Percentiles rank a stretch among this genome's conserved stretches.
These are phyloP conservation scores for Lactarius quietus DNA, from an alignment of 768 basidiomycete species.

Conservation along the genomic window DNA sequence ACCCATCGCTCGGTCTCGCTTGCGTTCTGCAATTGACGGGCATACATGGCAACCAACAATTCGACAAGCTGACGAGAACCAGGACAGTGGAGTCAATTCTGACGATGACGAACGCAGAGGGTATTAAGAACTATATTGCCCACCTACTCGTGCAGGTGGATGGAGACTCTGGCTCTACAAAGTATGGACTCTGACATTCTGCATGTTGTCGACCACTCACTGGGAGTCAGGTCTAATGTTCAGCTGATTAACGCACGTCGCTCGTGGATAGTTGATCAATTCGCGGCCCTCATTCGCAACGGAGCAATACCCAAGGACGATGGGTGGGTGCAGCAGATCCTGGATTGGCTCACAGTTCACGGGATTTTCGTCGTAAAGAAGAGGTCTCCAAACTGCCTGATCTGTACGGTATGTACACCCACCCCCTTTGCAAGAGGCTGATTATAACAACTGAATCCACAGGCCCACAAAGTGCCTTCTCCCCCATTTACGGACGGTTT, in stretches of 20 bases:
- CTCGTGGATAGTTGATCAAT: slow-evolving; percentile 84
- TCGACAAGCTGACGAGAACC: slow-evolving; percentile 88
- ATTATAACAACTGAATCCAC: slow-evolving; percentile 9
- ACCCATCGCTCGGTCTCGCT: slow-evolving; percentile 79
- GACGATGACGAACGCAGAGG: slow-evolving; percentile 63
- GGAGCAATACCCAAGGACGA: slow-evolving; percentile 77
- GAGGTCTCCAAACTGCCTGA: slow-evolving; percentile 60
- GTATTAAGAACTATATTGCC: slow-evolving; percentile 72
- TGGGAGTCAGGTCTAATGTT: slow-evolving; percentile 40
- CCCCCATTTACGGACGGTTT: slow-evolving; percentile 72
- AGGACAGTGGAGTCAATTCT: slow-evolving; percentile 89
- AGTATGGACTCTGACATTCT: slow-evolving; percentile 36
- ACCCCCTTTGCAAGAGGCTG: background rate
- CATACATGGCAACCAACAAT: slow-evolving; percentile 77
- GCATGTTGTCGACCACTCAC: background rate
- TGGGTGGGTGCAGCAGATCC: slow-evolving; percentile 64
- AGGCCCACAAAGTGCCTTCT: slow-evolving; percentile 61
- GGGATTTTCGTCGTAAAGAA: slow-evolving; percentile 78
- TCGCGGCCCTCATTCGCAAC: slow-evolving; percentile 73
- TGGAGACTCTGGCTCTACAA: slow-evolving; percentile 39
- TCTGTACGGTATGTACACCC: slow-evolving; percentile 54
- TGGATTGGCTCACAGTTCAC: slow-evolving; percentile 80
- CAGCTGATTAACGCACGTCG: slow-evolving; percentile 54
- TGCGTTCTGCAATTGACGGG: slow-evolving; percentile 84
- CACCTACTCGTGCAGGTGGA: slow-evolving; percentile 66